These are phyloP conservation scores for Tuber indicum DNA, from an alignment of 495 filamentous ascomycete genomes.

Conservation along the genomic window DNA sequence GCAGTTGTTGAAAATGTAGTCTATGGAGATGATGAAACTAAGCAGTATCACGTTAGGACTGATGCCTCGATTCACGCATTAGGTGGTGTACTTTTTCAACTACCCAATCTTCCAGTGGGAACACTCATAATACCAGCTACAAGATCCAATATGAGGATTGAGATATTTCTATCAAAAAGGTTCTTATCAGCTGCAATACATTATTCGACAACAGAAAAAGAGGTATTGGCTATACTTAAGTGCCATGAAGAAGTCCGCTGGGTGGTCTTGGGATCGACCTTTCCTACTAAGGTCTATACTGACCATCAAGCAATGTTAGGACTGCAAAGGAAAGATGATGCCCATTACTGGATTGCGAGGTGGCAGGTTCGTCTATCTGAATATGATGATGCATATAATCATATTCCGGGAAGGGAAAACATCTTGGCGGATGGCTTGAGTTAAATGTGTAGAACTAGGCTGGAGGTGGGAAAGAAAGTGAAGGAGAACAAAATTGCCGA, in stretches of 20 bases:
- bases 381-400: no score
- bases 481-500: no score
- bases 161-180: conserved; percentile 5
- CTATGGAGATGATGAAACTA: not conserved
- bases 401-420: not conserved
- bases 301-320: conserved; percentile 1
- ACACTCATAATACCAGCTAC: not conserved
- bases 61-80: not conserved
- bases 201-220: not conserved
- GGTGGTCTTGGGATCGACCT: not conserved
- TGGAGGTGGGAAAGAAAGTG: no score
- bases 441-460: no score
- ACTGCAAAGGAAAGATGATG: not conserved
- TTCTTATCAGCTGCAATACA: not conserved
- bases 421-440: not conserved
- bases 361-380: not conserved
- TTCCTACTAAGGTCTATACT: conserved; percentile 6
- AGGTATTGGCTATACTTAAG: conserved; percentile 2
- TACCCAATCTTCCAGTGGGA: not conserved
- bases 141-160: not conserved
- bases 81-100: conserved; percentile 8
- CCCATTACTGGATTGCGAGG: not conserved
- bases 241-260: not conserved
- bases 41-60: conserved; percentile 6
- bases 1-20: not conserved